These are phyloP conservation scores for Ophiostoma sp. DNA, from an alignment of 2,329 filamentous ascomycete genomes.

Conservation along the genomic window DNA sequence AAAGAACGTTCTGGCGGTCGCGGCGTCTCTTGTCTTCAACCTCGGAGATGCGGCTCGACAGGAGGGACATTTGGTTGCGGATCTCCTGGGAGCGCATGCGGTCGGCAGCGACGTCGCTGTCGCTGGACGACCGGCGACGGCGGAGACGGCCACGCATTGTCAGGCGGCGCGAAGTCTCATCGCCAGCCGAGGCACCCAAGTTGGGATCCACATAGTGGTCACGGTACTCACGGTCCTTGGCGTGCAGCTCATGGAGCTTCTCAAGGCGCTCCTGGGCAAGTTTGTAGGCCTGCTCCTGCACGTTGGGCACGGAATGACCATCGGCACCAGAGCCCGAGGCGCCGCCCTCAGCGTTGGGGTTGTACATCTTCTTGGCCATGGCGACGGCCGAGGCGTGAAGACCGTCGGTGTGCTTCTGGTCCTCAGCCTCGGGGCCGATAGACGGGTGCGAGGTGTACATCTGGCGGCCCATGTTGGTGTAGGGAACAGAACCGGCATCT, in stretches of 20 bases:
- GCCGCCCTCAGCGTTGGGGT: constrained; percentile 17
- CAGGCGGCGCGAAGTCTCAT: constrained; percentile 46
- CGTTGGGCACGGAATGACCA: constrained; percentile 55
- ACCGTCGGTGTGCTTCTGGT: constrained; percentile 69
- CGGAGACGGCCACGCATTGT: constrained; percentile 57
- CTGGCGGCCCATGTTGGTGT: constrained; percentile 66
- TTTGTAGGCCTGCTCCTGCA: constrained; percentile 86
- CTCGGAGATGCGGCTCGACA: constrained; percentile 21
- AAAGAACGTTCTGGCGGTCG: constrained; percentile 74
- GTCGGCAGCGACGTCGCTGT: constrained; percentile 63
- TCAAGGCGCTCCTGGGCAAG: constrained; percentile 80
- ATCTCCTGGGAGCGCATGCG: constrained; percentile 70
- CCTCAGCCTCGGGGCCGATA: constrained; percentile 69
- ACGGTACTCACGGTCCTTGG: constrained; percentile 63
- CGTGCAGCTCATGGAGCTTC: constrained; percentile 72
- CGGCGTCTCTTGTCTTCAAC: constrained; percentile 74
- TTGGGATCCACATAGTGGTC: constrained; percentile 67
- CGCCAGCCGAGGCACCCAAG: constrained; percentile 37
- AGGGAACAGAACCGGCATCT: constrained; percentile 66
- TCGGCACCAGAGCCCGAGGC: not conserved
- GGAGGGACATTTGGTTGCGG: constrained; percentile 39
- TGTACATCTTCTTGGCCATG: constrained; percentile 88
- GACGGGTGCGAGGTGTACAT: constrained; percentile 79
- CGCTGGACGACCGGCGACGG: constrained; percentile 63
- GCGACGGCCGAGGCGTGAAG: constrained; percentile 80